Evolutionary conservation across 2,329 filamentous ascomycete species (phyloP).

Genomic region (Pyricularia grisea): DNA sequence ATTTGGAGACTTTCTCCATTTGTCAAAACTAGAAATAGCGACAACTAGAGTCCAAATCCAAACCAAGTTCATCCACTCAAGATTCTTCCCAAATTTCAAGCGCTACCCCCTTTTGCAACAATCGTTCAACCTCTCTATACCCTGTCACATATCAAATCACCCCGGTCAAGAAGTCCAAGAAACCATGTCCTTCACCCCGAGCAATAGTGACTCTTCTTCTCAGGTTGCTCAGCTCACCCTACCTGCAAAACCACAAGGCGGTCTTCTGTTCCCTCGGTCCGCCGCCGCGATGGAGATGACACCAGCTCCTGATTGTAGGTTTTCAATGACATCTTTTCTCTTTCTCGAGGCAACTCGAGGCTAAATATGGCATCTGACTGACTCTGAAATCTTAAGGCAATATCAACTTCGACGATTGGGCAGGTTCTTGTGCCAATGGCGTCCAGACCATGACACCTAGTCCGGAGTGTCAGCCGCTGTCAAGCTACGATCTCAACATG

Average conservation of each 20-base stretch:
- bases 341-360: background rate
- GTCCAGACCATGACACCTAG: background rate
- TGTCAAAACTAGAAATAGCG: background rate
- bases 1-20: background rate
- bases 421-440: background rate
- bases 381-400: background rate
- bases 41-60: background rate
- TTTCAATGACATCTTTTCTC: background rate
- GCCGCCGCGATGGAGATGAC: background rate
- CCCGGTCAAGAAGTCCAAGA: background rate
- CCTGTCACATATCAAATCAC: background rate
- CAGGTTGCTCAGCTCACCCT: background rate
- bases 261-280: background rate
- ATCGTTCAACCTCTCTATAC: background rate
- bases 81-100: background rate
- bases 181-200: background rate
- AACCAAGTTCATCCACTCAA: background rate
- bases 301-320: background rate
- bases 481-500: background rate
- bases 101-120: background rate
- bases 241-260: background rate
- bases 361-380: background rate
- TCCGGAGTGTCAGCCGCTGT: background rate
- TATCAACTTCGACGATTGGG: background rate
- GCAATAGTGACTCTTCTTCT: background rate